phyloP scores from a whole-genome alignment of 1,284 basidiomycete species.

The Cutaneotrichosporon spelunceum region DNA sequence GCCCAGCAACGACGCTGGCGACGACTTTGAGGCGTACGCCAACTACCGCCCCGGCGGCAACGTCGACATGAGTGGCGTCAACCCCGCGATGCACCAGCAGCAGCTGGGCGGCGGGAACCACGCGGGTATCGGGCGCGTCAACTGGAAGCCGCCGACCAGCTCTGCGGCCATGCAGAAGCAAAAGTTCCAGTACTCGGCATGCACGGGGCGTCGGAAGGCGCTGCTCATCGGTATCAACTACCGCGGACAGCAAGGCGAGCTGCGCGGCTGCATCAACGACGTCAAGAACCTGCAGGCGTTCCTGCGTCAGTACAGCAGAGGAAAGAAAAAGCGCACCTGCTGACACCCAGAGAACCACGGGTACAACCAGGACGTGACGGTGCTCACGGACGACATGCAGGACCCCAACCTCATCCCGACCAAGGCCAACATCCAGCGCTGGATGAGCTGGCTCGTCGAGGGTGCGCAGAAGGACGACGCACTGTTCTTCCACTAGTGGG shows the following conservation, averaged over 20 bases:
- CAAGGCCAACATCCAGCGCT: conserved; percentile 73
- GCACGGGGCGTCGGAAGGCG: conserved; percentile 42
- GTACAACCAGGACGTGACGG: conserved; percentile 84
- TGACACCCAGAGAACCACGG: conserved; percentile 55
- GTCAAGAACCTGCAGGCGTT: conserved; percentile 72
- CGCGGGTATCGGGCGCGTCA: not conserved
- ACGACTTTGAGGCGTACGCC: not conserved
- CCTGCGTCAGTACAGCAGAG: conserved; percentile 46
- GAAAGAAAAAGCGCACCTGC: not conserved
- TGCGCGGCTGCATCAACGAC: conserved; percentile 85
- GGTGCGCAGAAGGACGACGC: conserved; percentile 78
- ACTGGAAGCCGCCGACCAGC: not conserved
- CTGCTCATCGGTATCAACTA: conserved; percentile 63
- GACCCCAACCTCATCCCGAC: conserved; percentile 69
- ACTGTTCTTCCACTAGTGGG: conserved; percentile 74
- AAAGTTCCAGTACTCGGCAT: conserved; percentile 80
- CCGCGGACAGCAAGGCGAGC: conserved; percentile 60
- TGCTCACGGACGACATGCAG: conserved; percentile 71
- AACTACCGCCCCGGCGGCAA: not conserved
- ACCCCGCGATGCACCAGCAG: not conserved
- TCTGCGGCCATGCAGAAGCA: conserved; percentile 32
- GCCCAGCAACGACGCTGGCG: not conserved
- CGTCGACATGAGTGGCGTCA: not conserved
- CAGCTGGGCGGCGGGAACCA: not conserved
- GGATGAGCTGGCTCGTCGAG: conserved; percentile 82